Base-by-base conservation (phyloP, 257 asterid species). In the Nicotiana noctiflora region DNA sequence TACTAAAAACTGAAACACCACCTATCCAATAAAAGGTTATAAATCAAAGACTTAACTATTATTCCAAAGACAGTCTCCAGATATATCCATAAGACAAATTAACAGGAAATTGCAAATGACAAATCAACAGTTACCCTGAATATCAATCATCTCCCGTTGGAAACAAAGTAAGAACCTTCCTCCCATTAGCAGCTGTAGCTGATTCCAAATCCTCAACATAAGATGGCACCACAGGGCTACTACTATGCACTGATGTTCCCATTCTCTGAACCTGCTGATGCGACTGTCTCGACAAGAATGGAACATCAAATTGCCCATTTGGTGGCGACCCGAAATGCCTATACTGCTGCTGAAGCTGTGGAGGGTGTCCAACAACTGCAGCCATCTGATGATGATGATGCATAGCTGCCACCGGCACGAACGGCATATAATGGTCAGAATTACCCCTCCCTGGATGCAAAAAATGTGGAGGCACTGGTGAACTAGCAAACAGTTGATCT, bases 391-490 rank as follows among this genome's bases (percentile, higher is more conserved):
- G 94, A 87, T 89, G 94, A 57, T 85, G 89, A 68, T 83, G 91
- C 88, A 88, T 81, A 32, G 90, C 81, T 23, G 90, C 81, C 57
- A 85, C 87, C 1, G 93, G 89, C 32, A 88, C 89, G 67, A 88
- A 88, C 0, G 97, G 95, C 83, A 87, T 2, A 84, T 81, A 90
- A 66, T 88, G 97, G 6, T 93, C 95, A 4, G 93, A 76, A 80
- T 79, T 90, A 6, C 85, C 83, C 83, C 97, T 81, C 34, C 80
- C 86, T 8, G 88, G 97, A n/a, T 89, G 93, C 84, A 92, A 83
- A 77, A 93, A 93, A 84, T 89, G 97, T 0, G 95, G 82, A 1
- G 97, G 95, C 8, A 93, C 95, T 0, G 96, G 96, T 0, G 96
- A 88, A 86, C 92, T 91, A 3, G 93, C 97, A 67, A 92, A 92